Conservation (phyloP, 352 stramenopile species). For the Peronospora belbahrii region DNA sequence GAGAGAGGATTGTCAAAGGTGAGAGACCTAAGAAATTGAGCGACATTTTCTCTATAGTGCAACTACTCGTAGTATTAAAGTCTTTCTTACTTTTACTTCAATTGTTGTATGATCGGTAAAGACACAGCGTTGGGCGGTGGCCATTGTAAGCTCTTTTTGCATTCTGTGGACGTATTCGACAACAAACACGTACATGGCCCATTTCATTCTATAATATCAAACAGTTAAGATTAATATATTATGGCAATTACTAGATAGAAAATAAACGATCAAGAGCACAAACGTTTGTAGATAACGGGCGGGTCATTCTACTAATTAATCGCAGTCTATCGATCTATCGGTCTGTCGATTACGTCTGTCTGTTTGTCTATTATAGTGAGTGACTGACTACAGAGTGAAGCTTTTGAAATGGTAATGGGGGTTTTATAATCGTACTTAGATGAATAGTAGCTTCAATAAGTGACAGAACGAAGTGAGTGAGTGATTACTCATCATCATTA, state of each 20-base stretch:
- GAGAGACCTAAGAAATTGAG: too few species aligned
- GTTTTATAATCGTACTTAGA: conserved; percentile 16
- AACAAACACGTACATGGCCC: conserved; percentile 76
- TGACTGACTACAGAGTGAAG: too few species aligned
- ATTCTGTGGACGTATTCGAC: conserved; percentile 76
- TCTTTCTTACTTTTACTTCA: conserved; percentile 55
- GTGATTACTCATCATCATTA: too few species aligned
- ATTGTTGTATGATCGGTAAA: conserved; percentile 40
- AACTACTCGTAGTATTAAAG: too few species aligned
- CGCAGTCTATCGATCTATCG: too few species aligned
- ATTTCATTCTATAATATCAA: conserved; percentile 35
- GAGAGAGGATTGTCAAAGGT: background rate
- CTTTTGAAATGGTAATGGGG: too few species aligned
- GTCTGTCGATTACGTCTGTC: too few species aligned
- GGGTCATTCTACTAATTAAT: conserved; percentile 19
- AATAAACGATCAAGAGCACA: background rate
- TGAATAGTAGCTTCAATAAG: background rate
- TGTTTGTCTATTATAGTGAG: too few species aligned
- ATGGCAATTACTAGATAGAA: conserved; percentile 1
- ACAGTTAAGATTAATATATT: too few species aligned
- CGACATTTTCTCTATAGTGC: too few species aligned
- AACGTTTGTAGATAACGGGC: conserved; percentile 16
- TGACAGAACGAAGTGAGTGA: too few species aligned
- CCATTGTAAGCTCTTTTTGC: conserved; percentile 67
- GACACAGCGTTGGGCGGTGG: conserved; percentile 46